Evolutionary conservation across 1,284 basidiomycete species (phyloP), one percentile per base, ranked within the genome.

Genomic region (Trichosporon sp.): DNA sequence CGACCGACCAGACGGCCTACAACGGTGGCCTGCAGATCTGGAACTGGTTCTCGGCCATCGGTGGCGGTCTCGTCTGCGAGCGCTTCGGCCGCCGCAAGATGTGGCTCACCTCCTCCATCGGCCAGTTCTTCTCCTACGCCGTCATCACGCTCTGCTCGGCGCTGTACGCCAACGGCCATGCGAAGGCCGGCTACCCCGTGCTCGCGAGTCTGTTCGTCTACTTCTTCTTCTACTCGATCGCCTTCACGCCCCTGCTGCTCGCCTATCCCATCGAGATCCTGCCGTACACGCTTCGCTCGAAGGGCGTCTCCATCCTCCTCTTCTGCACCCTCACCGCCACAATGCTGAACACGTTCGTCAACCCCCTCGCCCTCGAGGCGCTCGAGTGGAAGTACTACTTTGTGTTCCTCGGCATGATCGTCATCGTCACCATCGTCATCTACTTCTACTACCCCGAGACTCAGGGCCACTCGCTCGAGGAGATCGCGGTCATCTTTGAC

Each of bases 371-470:
- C 67, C 67, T 76, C 68, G 70, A 73, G 70, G 69, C 68, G 70
- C 26, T 75, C 70, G 73, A 71, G 5, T 81, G 76, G 76, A 76
- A 76, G 70, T 80, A 77, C 71, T 79, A 79, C 73, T 72, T 77
- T 63, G 76, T 80, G 63, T 81, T 79, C 73, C 73, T 75, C 26
- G 75, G 32, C 46, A 54, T 77, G 59, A 66, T 75, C n/a, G 31
- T 72, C 4, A 26, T 70, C 32, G 69, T 70, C 38, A 69, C 75
- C 35, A 14, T 68, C 19, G 40, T 48, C 19, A 73, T 75, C 70
- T 74, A 70, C 59, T 71, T 76, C 54, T 66, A 70, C 38, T 74
- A 68, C 68, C 75, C 75, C 61, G 77, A 80, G 69, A 78, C 78
- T 0, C 76, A 75, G 68, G 75, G 75, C 46, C 68, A 72, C 14